A percentile compares a stretch with the other conserved stretches of the same genome.
These are phyloP conservation scores for Gremmenia infestans DNA, from an alignment of 2,329 filamentous ascomycete species.

Conservation along the genomic window DNA sequence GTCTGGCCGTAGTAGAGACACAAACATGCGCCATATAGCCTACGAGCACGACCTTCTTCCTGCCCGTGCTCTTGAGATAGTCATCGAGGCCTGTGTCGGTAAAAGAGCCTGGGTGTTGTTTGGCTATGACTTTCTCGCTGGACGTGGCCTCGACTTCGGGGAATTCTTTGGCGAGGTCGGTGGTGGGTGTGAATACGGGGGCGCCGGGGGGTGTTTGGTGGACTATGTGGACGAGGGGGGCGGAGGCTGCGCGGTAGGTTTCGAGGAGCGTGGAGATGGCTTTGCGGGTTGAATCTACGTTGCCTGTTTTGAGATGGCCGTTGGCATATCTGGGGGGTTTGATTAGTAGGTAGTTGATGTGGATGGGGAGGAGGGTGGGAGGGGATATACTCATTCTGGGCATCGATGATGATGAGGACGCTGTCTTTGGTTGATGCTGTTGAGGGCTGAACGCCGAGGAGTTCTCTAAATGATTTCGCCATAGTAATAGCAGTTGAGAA, in stretches of 20 bases:
- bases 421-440: constrained; percentile 54
- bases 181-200: constrained; percentile 61
- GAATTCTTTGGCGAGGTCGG: constrained; percentile 55
- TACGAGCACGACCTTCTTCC: constrained; percentile 54
- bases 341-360: not conserved
- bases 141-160: constrained; percentile 48
- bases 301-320: constrained; percentile 51
- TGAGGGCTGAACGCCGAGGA: constrained; percentile 48
- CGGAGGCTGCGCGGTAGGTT: constrained; percentile 52
- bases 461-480: constrained; percentile 26
- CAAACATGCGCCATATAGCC: constrained; percentile 64
- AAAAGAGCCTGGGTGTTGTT: constrained; percentile 55
- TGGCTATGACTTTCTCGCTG: constrained; percentile 53
- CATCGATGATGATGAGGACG: constrained; percentile 63
- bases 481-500: constrained; percentile 5
- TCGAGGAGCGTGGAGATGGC: constrained; percentile 52
- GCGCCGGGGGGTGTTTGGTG: constrained; percentile 57
- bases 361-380: not conserved
- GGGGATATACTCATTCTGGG: constrained; percentile 59
- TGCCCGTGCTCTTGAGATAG: constrained; percentile 44
- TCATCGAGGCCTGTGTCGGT: constrained; percentile 54
- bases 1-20: constrained; percentile 59
- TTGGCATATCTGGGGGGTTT: constrained; percentile 36
- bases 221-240: constrained; percentile 54
- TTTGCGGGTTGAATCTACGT: constrained; percentile 48